Conservation (phyloP, 495 filamentous ascomycete genomes). For the Physcia stellaris region DNA sequence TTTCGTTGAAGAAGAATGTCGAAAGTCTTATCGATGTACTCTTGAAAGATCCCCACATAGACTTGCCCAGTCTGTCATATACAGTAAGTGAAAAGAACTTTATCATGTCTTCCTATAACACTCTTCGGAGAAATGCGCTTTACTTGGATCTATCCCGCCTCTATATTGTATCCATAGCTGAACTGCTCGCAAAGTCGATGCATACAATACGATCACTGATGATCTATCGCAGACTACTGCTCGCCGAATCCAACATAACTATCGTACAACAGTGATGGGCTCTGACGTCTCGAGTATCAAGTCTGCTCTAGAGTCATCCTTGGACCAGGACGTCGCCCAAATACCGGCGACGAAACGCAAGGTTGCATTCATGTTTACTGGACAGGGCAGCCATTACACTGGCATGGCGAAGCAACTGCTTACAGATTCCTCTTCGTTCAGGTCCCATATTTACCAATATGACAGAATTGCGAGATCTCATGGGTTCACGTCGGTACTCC, state of each 20-base stretch:
- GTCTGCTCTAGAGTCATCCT: not conserved
- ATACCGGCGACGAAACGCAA: constrained; percentile 16
- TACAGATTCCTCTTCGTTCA: constrained; percentile 16
- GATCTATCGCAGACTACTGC: constrained; percentile 38
- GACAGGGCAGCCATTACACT: constrained; percentile 23
- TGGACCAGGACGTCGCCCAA: constrained; percentile 1
- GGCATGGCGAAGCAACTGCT: constrained; percentile 22
- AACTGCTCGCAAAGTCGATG: no score
- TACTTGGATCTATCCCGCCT: no score
- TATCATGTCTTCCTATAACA: no score
- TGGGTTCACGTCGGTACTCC: constrained; percentile 19
- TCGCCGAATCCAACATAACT: constrained; percentile 52
- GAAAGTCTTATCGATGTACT: constrained; percentile 28
- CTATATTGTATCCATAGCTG: no score
- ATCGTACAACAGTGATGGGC: constrained; percentile 26
- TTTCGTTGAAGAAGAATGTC: constrained; percentile 20
- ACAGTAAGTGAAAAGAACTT: no score
- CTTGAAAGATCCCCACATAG: constrained; percentile 30
- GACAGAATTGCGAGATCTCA: constrained; percentile 17
- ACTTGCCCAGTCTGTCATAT: constrained; percentile 47
- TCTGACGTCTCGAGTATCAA: constrained; percentile 5
- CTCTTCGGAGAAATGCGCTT: no score
- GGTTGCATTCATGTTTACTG: constrained; percentile 40
- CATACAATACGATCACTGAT: no score
- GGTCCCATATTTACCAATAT: constrained; percentile 14